Evolutionary conservation across 352 stramenopile genomes (phyloP).

Genomic region (Globisporangium camurandrum): DNA sequence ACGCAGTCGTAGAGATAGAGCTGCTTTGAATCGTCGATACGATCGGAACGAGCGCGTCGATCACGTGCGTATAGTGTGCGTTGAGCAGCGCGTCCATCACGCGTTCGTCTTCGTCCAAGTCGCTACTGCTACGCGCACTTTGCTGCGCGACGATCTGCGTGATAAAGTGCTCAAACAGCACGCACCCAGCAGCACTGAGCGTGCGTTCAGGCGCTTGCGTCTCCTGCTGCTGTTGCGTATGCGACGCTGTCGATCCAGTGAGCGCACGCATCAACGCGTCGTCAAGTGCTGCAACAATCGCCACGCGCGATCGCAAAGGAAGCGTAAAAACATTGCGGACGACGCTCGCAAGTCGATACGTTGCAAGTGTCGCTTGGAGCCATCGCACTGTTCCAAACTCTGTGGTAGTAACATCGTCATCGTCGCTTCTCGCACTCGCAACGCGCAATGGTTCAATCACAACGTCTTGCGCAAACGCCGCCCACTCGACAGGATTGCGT

Average conservation of each 20-base stretch:
- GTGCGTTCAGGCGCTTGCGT: neutral
- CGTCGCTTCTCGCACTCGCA: no score
- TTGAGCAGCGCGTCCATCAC: constrained; percentile 32
- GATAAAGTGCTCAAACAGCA: constrained; percentile 63
- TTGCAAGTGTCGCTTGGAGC: constrained; percentile 54
- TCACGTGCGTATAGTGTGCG: constrained; percentile 38
- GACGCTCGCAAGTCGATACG: constrained; percentile 58
- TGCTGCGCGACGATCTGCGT: constrained; percentile 29
- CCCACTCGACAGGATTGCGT: constrained; percentile 31
- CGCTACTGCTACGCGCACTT: constrained; percentile 8
- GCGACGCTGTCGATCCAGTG: constrained; percentile 7
- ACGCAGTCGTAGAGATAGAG: no score
- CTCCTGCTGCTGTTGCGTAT: no score
- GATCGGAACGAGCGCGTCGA: constrained; percentile 36
- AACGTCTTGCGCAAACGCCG: constrained; percentile 42
- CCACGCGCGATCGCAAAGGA: constrained; percentile 28
- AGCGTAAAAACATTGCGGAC: constrained; percentile 50
- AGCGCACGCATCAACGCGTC: constrained; percentile 39
- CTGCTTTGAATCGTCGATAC: no score
- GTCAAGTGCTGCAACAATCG: constrained; percentile 48
- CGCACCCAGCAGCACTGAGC: constrained; percentile 26
- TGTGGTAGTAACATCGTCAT: neutral
- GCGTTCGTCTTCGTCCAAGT: constrained; percentile 23
- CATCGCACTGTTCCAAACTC: constrained; percentile 48
- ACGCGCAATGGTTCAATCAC: constrained; percentile 19